Base-by-base conservation (phyloP, 2,329 filamentous ascomycete species). In the Hypoxylon rubiginosum region DNA sequence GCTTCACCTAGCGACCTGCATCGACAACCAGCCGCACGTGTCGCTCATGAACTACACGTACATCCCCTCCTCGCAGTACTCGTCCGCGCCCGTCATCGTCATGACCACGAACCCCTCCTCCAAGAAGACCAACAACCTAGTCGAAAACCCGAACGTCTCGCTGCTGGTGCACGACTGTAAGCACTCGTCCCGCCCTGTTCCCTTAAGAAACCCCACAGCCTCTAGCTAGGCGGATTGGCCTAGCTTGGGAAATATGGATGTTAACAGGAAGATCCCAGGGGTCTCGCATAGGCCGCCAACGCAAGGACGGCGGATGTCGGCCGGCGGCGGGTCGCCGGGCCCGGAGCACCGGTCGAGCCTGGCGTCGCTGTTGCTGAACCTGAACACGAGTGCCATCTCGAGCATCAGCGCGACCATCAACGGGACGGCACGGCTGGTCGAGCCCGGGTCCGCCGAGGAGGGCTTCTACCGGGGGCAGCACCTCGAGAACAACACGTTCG, bases 21-120 rank as follows among this genome's bases (percentile, higher is more conserved):
- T 89, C 73, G 86, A 91, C 72, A 91, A 96, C 75, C 85, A 90
- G 69, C 96, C 96, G 9, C 93, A 98, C 79, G 93, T 98, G 71
- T 97, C 94, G 39, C 89, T 99, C 70, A 99, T 99, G 96, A 97
- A 97, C 84, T 98, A 98, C 84, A 98, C 96, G 76, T 98, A 97
- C 82, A 91, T 99, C 21, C 91, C 94, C 41, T 89, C 86, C 5
- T 92, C 92, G 15, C 90, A 89, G 41, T 91, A 89, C 79, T 86
- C 88, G 41, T 76, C 85, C 55, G 81, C 83, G n/a, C 91, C 93
- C n/a, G 91, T 94, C 69, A 97, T 98, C 76, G 91, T 98, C 84
- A 94, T 95, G 92, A 98, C 96, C 60, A 97, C 92, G 49, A 93
- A 93, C 72, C 89, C 90, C 0, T 87, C 89, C 61, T 93, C 91